Conservation (phyloP, 179 eudicot genomes). For the Monotropa hypopitys region DNA sequence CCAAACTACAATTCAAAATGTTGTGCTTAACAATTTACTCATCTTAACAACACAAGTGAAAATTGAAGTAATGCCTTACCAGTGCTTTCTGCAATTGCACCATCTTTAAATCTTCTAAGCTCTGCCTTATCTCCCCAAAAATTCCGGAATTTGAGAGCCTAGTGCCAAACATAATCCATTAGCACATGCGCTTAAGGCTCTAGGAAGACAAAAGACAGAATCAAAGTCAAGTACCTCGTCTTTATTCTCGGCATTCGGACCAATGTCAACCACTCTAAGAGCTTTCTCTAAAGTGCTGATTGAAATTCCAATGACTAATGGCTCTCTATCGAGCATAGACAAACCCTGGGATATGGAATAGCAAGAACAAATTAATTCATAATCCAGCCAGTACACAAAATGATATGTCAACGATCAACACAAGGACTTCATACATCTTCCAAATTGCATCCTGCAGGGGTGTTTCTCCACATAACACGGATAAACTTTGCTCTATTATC, state of each 20-base stretch:
- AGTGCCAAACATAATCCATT: constrained; percentile 9
- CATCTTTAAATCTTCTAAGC: constrained; percentile 65
- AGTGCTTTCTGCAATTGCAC: constrained; percentile 71
- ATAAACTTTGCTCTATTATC: constrained; percentile 56
- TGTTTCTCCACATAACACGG: constrained; percentile 78
- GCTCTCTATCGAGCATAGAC: constrained; percentile 48
- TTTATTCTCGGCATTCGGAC: constrained; percentile 73
- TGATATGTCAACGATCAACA: background rate
- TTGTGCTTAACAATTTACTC: constrained; percentile 6
- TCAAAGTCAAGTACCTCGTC: constrained; percentile 42
- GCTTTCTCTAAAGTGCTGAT: constrained; percentile 47
- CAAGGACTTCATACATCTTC: constrained; percentile 49
- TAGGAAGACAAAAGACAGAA: background rate
- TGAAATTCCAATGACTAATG: constrained; percentile 58
- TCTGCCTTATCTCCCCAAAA: constrained; percentile 94
- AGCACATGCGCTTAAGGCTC: constrained; percentile 3
- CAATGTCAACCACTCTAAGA: constrained; percentile 52
- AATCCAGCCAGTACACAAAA: background rate
- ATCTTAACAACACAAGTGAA: constrained; percentile 6
- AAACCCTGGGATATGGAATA: constrained; percentile 44
- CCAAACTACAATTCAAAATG: constrained; percentile 42
- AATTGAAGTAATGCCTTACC: constrained; percentile 31
- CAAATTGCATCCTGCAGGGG: constrained; percentile 27
- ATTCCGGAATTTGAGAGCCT: constrained; percentile 61
- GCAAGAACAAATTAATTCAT: background rate